phyloP scores from a whole-genome alignment of 139 green algal species.

The Coelastrella sp. region DNA sequence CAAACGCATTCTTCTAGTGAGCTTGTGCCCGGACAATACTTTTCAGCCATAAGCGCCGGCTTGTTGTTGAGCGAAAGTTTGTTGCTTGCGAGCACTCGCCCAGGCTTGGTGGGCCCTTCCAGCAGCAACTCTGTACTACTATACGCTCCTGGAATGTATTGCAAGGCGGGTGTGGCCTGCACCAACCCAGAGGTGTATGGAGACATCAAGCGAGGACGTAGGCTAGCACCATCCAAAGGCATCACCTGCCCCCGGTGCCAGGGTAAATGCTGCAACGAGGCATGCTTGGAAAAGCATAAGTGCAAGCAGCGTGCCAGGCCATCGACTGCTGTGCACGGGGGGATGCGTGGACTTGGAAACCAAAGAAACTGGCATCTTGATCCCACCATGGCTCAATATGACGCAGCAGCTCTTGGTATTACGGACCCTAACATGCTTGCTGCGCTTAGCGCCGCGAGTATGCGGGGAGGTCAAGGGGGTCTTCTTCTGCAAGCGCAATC shows the following conservation, averaged over 20 bases:
- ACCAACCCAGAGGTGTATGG: slow-evolving; percentile 46
- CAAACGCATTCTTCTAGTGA: neutral
- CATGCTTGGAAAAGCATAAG: slow-evolving; percentile 45
- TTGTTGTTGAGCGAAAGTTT: slow-evolving; percentile 7
- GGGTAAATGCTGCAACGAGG: slow-evolving; percentile 44
- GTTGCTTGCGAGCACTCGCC: neutral
- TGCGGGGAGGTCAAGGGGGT: slow-evolving; percentile 13
- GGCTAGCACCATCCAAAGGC: slow-evolving; percentile 35
- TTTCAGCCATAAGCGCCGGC: neutral
- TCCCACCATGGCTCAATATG: neutral
- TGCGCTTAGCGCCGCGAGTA: neutral
- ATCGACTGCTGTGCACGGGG: slow-evolving; percentile 6
- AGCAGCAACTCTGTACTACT: neutral
- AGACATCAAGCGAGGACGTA: slow-evolving; percentile 44
- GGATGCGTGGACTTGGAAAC: slow-evolving; percentile 12
- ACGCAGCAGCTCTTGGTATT: neutral
- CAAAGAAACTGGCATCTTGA: slow-evolving; percentile 38
- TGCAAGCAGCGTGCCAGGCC: slow-evolving; percentile 43
- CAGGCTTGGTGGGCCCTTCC: neutral
- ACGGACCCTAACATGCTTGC: neutral
- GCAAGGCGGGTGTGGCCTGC: slow-evolving; percentile 38
- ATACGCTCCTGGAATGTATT: slow-evolving; percentile 15
- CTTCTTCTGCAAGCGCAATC: neutral
- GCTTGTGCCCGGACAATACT: slow-evolving; percentile 6
- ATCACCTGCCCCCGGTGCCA: slow-evolving; percentile 31